Evolutionary conservation across 495 filamentous ascomycete genomes (phyloP), one percentile per base, ranked within the genome.

Genomic region (Copromyces sp.): DNA sequence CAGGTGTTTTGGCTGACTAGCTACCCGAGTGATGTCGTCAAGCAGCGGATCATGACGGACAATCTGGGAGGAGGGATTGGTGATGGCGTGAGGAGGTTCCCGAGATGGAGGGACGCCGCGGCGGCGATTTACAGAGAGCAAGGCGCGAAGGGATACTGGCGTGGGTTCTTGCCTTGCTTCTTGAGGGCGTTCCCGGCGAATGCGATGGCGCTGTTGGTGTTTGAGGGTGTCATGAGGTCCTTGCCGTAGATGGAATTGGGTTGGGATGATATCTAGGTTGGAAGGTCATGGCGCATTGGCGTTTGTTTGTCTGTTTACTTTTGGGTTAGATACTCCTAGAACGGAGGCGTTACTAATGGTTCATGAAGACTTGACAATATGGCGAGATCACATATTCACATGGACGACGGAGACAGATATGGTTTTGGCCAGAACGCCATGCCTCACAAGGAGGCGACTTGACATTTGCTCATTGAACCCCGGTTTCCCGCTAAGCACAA

Each of bases 1-100:
- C 95, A 98, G 84, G 82, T 96, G 44, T 99, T 97, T 83, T 99
- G 95, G 95, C 77, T 97, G 3, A 92, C 90, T 32, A 90, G 90
- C 59, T 99, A 99, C 78, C 95, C 95, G 14, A 91, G 90, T 39
- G 95, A 99, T 78, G 95, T 98, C 16, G 92, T 99, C 32, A 99
- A 99, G 84, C 95, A 98, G 81, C 89, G 94, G n/a, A 89, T 99
- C 69, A 98, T 99, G 95, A 97, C 94, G 24, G 95, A 98, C 79
- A 88, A 90, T 1, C 82, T 99, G 74, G 95, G 90, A 5, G 89
- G 90, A 0, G 86, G 86, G 12, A 80, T 93, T 20, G 84, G 85
- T 11, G 92, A 93, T 74, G 92, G 92, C 8, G 81, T 88, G 76
- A 85, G 89, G 72, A 86, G 84, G 76, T 97, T 94, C 80, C 85